These are phyloP conservation scores for Gonapodya prolifera DNA, from an alignment of 192 early-diverging fungal genomes.

Conservation along the genomic window DNA sequence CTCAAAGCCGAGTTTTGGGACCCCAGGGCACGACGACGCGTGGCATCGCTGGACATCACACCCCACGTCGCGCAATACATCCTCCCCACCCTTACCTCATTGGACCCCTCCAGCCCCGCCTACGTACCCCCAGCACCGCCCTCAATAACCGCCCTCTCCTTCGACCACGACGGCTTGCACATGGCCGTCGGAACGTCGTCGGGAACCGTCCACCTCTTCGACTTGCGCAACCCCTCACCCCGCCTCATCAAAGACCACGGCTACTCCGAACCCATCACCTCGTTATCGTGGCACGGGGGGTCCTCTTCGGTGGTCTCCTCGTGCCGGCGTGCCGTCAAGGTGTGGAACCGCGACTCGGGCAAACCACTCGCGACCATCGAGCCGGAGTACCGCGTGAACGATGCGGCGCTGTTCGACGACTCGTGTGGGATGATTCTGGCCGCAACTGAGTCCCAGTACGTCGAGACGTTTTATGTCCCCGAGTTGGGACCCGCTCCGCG, in stretches of 20 bases:
- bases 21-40: slow-evolving; percentile 46
- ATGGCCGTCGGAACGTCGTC: slow-evolving; percentile 78
- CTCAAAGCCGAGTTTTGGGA: slow-evolving; percentile 94
- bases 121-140: slow-evolving; percentile 22
- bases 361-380: slow-evolving; percentile 83
- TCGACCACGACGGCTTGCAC: slow-evolving; percentile 73
- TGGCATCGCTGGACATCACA: slow-evolving; percentile 57
- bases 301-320: slow-evolving; percentile 71
- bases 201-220: slow-evolving; percentile 88
- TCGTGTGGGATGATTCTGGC: slow-evolving; percentile 77
- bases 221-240: slow-evolving; percentile 74
- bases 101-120: not conserved
- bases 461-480: slow-evolving; percentile 88
- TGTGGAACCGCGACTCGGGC: slow-evolving; percentile 75
- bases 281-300: slow-evolving; percentile 55
- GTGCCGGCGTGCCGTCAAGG: slow-evolving; percentile 82
- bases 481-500: slow-evolving; percentile 80
- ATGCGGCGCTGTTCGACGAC: slow-evolving; percentile 66
- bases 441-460: slow-evolving; percentile 85
- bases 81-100: too few relatives aligned
- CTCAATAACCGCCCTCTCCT: slow-evolving; percentile 66
- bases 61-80: slow-evolving; percentile 34
- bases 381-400: slow-evolving; percentile 84
- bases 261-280: slow-evolving; percentile 89
- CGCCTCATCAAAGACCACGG: slow-evolving; percentile 92